phyloP scores from a whole-genome alignment of 2,329 filamentous ascomycete species.

The Penicillium sp. region DNA sequence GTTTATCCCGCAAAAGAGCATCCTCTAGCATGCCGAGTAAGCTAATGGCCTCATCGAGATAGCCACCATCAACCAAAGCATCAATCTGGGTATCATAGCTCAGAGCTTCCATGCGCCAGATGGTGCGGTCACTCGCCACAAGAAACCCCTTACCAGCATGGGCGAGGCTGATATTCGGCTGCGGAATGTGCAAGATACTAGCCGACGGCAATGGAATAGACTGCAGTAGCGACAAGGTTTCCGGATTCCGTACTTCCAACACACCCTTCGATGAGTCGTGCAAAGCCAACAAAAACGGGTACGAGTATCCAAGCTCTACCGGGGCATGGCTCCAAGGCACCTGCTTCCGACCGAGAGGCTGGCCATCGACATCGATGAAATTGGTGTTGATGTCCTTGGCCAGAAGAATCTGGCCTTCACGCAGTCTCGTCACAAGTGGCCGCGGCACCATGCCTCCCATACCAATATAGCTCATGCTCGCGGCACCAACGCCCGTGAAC shows the following conservation, averaged over 20 bases:
- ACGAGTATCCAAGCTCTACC: conserved; percentile 91
- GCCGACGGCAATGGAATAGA: conserved; percentile 78
- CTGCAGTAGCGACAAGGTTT: conserved; percentile 86
- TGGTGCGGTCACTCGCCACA: conserved; percentile 81
- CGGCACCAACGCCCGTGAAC: conserved; percentile 78
- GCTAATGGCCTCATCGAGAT: conserved; percentile 89
- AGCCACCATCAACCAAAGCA: conserved; percentile 69
- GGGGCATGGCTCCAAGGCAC: conserved; percentile 90
- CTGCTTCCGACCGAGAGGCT: conserved; percentile 76
- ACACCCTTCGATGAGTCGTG: conserved; percentile 79
- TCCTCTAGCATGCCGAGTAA: conserved; percentile 87
- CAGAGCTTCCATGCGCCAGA: conserved; percentile 94
- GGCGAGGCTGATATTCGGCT: conserved; percentile 88
- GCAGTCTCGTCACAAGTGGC: conserved; percentile 78
- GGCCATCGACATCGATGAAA: conserved; percentile 82
- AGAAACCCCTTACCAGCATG: conserved; percentile 96
- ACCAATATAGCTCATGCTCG: conserved; percentile 95
- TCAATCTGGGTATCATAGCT: conserved; percentile 89
- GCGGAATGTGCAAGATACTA: conserved; percentile 82
- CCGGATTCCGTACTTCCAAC: conserved; percentile 87
- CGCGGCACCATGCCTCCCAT: conserved; percentile 88
- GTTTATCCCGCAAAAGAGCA: conserved; percentile 80
- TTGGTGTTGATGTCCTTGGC: conserved; percentile 97
- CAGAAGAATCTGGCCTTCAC: conserved; percentile 81
- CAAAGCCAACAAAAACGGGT: conserved; percentile 87